These are phyloP conservation scores for Gynostemma pentaphyllum DNA, from an alignment of 306 rosid genomes.

Conservation along the genomic window DNA sequence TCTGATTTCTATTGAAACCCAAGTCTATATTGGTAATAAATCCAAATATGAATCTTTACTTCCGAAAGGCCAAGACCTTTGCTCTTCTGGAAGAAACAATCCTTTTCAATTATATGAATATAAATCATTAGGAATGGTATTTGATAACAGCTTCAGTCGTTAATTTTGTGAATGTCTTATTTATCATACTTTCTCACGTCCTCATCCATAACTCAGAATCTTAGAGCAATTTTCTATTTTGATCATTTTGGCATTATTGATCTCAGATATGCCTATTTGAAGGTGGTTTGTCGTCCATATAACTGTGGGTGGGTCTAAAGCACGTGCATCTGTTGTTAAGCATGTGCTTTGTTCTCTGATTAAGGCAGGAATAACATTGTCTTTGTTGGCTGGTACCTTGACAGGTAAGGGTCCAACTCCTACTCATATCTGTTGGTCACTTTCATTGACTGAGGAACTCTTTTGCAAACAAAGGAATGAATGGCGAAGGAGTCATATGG, in stretches of 20 bases:
- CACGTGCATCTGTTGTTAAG: constrained; percentile 48
- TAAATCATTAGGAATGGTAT: background rate
- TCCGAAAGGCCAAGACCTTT: no score
- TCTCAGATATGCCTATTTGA: constrained; percentile 2
- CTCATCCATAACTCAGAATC: background rate
- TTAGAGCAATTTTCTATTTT: constrained; percentile 2
- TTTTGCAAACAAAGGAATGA: no score
- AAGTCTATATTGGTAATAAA: background rate
- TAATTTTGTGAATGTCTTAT: background rate
- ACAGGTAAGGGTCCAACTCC: constrained; percentile 39
- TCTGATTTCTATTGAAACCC: background rate
- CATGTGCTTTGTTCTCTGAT: constrained; percentile 48
- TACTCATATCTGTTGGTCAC: constrained; percentile 22
- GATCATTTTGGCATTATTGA: constrained; percentile 10
- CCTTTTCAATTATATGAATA: background rate
- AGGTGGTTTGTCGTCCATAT: constrained; percentile 6
- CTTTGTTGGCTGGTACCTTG: constrained; percentile 33
- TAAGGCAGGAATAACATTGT: constrained; percentile 21
- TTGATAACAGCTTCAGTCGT: background rate
- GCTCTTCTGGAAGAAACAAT: background rate
- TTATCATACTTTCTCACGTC: background rate
- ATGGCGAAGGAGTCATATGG: no score
- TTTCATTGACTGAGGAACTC: constrained; percentile 4
- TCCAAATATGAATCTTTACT: background rate
- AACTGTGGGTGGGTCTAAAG: constrained; percentile 22